Base-by-base conservation (phyloP, 148 eudicot species). In the Agrostemma githago region DNA sequence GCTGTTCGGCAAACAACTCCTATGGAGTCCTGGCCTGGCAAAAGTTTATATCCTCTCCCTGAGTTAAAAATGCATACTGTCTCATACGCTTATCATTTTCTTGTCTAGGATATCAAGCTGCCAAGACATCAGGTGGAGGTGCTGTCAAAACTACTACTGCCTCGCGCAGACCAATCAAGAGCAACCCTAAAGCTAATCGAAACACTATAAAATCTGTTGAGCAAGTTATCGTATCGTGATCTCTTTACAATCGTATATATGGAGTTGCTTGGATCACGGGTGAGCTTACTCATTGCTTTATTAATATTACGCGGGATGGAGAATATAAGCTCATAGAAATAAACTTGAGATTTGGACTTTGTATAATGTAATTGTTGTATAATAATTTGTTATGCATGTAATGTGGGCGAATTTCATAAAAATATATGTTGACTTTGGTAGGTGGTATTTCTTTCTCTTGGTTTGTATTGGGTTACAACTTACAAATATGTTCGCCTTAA, bases 41-140 rank as follows among this genome's bases (percentile, higher is more conserved):
- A 58, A 57, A 58, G 61, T 58, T 58, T 58, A 58, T 58, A 17
- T 58, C 21, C 21, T 16, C 61, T 58, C 21, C 59, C 61, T 58
- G 34, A 26, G 34, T 26, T 26, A 26, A 26, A 26, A 26, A 26
- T 26, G 34, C 34, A 26, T 26, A 10, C 2, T 68, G 41, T n/a
- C 20, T 70, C 72, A 14, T 70, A 34, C n/a, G 10, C 10, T 12
- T 34, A 70, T 10, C 42, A 38, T 6, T 72, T 14, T 72, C 26
- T 51, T 65, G n/a, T 77, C 17, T 88, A 89, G 91, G 88, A 79
- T 80, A 82, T 83, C 85, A 85, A 83, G 78, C 79, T 68, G 62
- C 74, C 67, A 84, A 70, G 80, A 82, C 80, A 78, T 79, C 79
- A 37, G 79, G 77, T 43, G 88, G 65, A 80, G 73, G 83, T 74